Base-by-base conservation (phyloP, 257 asterid species). In the Thymus quinquecostatus region DNA sequence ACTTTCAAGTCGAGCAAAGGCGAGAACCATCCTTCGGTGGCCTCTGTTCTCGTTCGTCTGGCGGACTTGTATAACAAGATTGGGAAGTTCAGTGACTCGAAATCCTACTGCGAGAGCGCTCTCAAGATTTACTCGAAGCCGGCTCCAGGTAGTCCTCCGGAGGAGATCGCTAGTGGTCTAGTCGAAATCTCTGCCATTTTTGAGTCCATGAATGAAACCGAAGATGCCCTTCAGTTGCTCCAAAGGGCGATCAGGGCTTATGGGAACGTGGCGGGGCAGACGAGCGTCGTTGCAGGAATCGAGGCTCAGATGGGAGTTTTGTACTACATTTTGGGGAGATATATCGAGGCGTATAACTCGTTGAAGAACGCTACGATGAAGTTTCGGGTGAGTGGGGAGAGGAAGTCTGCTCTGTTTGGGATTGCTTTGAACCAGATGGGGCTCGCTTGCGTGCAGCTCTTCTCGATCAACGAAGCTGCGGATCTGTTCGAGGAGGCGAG, bases 141-240 rank as follows among this genome's bases (percentile, higher is more conserved):
- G 0, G 43, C 71, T 28, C 84, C 82, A 0, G 92, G 89, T 45
- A 72, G 79, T 66, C 81, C 82, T 0, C 80, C 80, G 0, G 99
- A 91, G 64, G 99, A 86, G 77, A 86, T 89, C 6, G 99, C 97
- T 0, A 88, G 94, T 40, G 96, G 98, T 54, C 75, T 94, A n/a
- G 87, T 87, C 11, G 84, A 83, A 38, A 78, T 87, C 50, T 83
- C 91, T 0, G 87, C 89, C 11, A 85, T 87, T 27, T 84, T 65
- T 40, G 89, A 87, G 82, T 78, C 91, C 1, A 68, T 80, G 83
- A 78, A 78, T 6, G 86, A 83, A 47, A 69, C 82, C 8, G 81
- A 83, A 7, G 72, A 55, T 30, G 89, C 94, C 2, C 60, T 87
- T 21, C 75, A 81, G 79, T 53, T 87, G 32, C 78, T 87, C 5